phyloP scores from a whole-genome alignment of 2,329 filamentous ascomycete genomes.

The Rutstroemia sp. region DNA sequence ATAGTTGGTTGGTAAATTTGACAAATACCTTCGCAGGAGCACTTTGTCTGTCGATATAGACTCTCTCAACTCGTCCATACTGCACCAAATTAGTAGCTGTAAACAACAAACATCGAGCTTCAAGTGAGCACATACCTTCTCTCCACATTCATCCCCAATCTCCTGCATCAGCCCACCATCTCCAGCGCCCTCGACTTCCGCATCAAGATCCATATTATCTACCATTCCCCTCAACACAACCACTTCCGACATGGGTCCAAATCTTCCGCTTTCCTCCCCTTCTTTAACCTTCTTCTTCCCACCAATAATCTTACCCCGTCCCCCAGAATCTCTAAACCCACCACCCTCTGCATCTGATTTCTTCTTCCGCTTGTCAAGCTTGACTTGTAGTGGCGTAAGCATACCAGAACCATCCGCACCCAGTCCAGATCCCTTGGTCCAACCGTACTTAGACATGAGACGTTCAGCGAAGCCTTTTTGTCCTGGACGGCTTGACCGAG shows the following conservation, averaged over 20 bases:
- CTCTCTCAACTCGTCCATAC: constrained; percentile 77
- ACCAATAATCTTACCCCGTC: constrained; percentile 73
- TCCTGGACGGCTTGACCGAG: constrained; percentile 62
- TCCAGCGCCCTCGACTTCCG: constrained; percentile 61
- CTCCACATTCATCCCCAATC: constrained; percentile 87
- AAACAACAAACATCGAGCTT: not conserved
- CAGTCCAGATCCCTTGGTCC: constrained; percentile 80
- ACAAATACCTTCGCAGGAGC: constrained; percentile 69
- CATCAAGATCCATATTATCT: constrained; percentile 70
- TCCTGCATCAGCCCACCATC: constrained; percentile 72
- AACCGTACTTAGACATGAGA: constrained; percentile 90
- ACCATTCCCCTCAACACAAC: constrained; percentile 81
- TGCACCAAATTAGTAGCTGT: constrained; percentile 28
- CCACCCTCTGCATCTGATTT: constrained; percentile 71
- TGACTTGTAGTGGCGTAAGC: constrained; percentile 70
- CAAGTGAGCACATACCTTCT: constrained; percentile 48
- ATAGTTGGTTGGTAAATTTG: constrained; percentile 81
- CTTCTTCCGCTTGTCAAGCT: constrained; percentile 81
- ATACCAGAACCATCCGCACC: constrained; percentile 80
- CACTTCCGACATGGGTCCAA: constrained; percentile 72
- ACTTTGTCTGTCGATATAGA: constrained; percentile 62
- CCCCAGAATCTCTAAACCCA: constrained; percentile 60
- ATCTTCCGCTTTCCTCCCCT: constrained; percentile 43
- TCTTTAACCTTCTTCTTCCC: constrained; percentile 44
- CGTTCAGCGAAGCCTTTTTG: constrained; percentile 81